Conservation (phyloP, 306 rosid species). For the Trifolium subterraneum region DNA sequence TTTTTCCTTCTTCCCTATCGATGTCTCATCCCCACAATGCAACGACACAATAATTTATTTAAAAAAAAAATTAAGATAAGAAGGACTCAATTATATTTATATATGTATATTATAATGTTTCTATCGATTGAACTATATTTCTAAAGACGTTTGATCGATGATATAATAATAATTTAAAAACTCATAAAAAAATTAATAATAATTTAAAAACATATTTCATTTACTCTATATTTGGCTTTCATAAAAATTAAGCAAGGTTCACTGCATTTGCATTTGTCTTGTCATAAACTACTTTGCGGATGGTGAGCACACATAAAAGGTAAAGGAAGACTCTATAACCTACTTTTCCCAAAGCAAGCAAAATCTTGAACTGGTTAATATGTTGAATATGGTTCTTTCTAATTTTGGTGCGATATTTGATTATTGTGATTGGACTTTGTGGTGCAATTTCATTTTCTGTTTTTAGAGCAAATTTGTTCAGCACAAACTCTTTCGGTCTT, state of each 20-base stretch:
- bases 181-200: background rate
- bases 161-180: no score
- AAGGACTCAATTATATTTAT: no score
- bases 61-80: no score
- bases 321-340: slow-evolving; percentile 35
- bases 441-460: slow-evolving; percentile 33
- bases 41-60: no score
- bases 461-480: slow-evolving; percentile 20
- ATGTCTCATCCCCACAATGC: no score
- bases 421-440: slow-evolving; percentile 42
- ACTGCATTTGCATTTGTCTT: slow-evolving; percentile 37
- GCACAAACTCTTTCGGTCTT: slow-evolving; percentile 23
- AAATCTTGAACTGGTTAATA: slow-evolving; percentile 13
- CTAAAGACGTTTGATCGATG: no score
- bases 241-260: background rate
- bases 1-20: no score
- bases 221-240: background rate
- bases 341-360: slow-evolving; percentile 39
- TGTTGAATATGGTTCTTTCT: slow-evolving; percentile 31
- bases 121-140: no score
- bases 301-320: slow-evolving; percentile 42
- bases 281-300: slow-evolving; percentile 38
- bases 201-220: no score
- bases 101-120: no score
- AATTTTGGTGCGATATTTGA: slow-evolving; percentile 38